phyloP scores from a whole-genome alignment of 176 grass and related monocot genomes.

The barley (Hordeum vulgare) region DNA sequence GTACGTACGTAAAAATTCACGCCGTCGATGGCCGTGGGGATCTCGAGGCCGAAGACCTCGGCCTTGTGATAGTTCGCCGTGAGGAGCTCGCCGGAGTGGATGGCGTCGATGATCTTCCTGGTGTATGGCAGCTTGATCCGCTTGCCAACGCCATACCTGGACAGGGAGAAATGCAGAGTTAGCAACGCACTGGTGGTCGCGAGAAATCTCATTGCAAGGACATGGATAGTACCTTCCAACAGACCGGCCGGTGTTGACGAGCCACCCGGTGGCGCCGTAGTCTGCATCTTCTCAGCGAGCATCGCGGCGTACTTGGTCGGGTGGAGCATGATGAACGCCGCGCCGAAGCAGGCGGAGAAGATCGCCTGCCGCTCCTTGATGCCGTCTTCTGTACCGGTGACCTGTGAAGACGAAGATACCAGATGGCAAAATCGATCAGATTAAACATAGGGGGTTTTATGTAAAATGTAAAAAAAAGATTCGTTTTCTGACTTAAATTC shows the following conservation, averaged over 20 bases:
- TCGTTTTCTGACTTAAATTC: too few relatives aligned
- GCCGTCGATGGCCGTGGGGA: slow-evolving; percentile 64
- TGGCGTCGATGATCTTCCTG: slow-evolving; percentile 97
- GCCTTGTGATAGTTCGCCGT: slow-evolving; percentile 76
- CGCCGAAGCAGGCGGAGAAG: slow-evolving; percentile 96
- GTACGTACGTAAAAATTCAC: slow-evolving; percentile 5
- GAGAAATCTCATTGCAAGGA: neutral
- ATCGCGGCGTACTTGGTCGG: slow-evolving; percentile 94
- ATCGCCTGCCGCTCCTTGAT: slow-evolving; percentile 96
- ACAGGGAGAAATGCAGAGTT: neutral
- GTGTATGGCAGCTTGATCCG: slow-evolving; percentile 82
- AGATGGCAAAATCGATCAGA: neutral
- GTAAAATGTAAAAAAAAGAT: too few relatives aligned
- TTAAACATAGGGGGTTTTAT: too few relatives aligned
- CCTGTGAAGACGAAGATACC: slow-evolving; percentile 8
- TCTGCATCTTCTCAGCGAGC: slow-evolving; percentile 99
- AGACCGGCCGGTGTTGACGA: slow-evolving; percentile 98
- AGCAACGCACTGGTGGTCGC: neutral
- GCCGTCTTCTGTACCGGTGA: slow-evolving; percentile 92
- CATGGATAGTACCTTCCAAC: slow-evolving; percentile 58
- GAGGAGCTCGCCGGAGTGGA: slow-evolving; percentile 88
- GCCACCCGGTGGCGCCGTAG: slow-evolving; percentile 93
- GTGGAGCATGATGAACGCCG: slow-evolving; percentile 98
- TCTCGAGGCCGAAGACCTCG: slow-evolving; percentile 89
- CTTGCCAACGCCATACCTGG: slow-evolving; percentile 93